Base-by-base conservation (phyloP, 1,139 yeast species). In the Chernovozyma aurita region DNA sequence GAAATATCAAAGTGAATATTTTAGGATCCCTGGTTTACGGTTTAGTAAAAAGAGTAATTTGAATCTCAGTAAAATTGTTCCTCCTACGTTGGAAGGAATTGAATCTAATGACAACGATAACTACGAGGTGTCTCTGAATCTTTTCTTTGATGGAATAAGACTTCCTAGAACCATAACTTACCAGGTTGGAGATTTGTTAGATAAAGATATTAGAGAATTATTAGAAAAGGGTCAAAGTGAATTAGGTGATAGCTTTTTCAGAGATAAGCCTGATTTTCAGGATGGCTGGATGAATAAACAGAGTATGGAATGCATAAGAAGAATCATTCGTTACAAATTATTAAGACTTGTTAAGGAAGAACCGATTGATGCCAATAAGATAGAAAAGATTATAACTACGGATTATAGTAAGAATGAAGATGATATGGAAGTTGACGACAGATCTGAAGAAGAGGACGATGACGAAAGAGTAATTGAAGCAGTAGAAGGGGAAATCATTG, bases 161-260 rank as follows among this genome's bases (percentile, higher is more conserved):
- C 52, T 85, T 18, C 95, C 97, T 0, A 63, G 72, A 35, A 76
- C 86, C 2, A 73, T 86, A 4, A 75, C 84, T 38, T 80, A 84
- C 47, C 96, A 87, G 53, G 64, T 92, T n/a, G 90, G 90, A 26
- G 94, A 92, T 53, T 66, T 92, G 4, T 57, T 73, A 3, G 95
- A 87, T 51, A 73, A 78, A 5, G 81, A 80, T 44, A 65, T 90
- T 9, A 55, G 59, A 4, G 65, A 65, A 5, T 57, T 85, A 3
- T 57, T 85, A 14, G 57, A 63, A 3, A 57, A 63, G 2, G 55
- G 58, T 17, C 49, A 45, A 31, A 63, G 5, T 49, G 56, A 33
- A 41, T 70, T 41, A 64, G 73, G 48, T 50, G 59, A 14, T 49
- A 59, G 32, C 63, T 77, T 53, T 63, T 76, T 55, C 64, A 65